Evolutionary conservation across 495 filamentous ascomycete species (phyloP).

Genomic region (Neurospora sublineolata): DNA sequence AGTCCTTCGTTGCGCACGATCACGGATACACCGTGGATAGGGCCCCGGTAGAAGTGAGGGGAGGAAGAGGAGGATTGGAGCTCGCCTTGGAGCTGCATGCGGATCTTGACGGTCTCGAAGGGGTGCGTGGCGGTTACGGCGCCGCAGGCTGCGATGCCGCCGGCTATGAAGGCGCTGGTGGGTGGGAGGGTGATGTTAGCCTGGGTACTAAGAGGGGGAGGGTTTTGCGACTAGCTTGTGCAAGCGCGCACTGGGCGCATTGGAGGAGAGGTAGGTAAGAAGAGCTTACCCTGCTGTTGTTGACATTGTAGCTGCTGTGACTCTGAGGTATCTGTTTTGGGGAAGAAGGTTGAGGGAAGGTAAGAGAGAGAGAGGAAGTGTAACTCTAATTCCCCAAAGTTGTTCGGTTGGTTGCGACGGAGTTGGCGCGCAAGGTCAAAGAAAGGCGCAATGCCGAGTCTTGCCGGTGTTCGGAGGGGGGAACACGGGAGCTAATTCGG

Average conservation of each 20-base stretch:
- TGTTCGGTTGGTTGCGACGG: not conserved
- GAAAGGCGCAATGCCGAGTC: conserved; percentile 5
- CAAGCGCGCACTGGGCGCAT: not conserved
- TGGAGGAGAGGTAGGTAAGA: not conserved
- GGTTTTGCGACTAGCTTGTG: not conserved
- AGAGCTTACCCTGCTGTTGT: conserved; percentile 35
- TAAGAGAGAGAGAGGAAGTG: not conserved
- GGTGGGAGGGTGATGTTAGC: conserved; percentile 8
- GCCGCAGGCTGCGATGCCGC: conserved; percentile 91
- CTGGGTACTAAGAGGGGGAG: conserved; percentile 1
- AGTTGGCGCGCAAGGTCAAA: not conserved
- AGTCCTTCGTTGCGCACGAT: conserved; percentile 88
- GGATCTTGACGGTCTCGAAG: conserved; percentile 98
- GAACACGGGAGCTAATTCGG: not conserved
- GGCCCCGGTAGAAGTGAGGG: conserved; percentile 80
- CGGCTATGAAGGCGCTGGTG: conserved; percentile 68
- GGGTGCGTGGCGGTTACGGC: conserved; percentile 96
- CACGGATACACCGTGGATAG: conserved; percentile 80
- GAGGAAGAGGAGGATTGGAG: conserved; percentile 76
- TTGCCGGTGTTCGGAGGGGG: not conserved
- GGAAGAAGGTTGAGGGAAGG: not conserved
- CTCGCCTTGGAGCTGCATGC: conserved; percentile 94
- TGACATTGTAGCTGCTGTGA: conserved; percentile 22
- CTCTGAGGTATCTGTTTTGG: not conserved
- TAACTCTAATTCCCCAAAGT: not conserved